Conservation (phyloP, 257 asterid genomes). For the Solanum clarkiae region DNA sequence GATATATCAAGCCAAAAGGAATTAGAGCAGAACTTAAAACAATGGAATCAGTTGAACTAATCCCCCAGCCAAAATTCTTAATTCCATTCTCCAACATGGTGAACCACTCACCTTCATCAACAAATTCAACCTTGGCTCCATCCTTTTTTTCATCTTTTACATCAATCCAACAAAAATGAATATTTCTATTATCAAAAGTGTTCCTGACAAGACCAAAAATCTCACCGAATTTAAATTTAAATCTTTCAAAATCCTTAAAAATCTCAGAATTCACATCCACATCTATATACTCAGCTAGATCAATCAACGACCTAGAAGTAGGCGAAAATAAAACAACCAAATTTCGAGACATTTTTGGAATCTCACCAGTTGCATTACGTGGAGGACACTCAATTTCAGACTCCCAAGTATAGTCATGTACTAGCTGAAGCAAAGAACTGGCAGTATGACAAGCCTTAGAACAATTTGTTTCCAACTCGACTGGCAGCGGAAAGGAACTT, state of each 20-base stretch:
- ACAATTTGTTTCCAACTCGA: neutral
- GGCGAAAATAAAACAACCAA: constrained; percentile 66
- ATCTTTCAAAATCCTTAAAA: constrained; percentile 9
- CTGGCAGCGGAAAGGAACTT: constrained; percentile 10
- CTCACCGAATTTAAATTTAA: constrained; percentile 19
- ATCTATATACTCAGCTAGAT: constrained; percentile 21
- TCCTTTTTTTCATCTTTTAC: constrained; percentile 22
- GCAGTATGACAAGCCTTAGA: constrained; percentile 28
- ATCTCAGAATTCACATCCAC: neutral
- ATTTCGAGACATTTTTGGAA: constrained; percentile 30
- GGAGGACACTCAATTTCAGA: constrained; percentile 16
- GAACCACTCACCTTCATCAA: constrained; percentile 7
- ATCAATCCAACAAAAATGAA: constrained; percentile 77
- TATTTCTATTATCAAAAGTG: constrained; percentile 37
- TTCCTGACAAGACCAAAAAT: constrained; percentile 35
- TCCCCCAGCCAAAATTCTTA: constrained; percentile 66
- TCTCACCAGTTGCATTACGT: constrained; percentile 20
- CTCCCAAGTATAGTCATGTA: constrained; percentile 74
- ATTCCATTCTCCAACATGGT: constrained; percentile 20
- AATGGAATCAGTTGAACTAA: constrained; percentile 58
- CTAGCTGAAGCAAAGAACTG: constrained; percentile 49
- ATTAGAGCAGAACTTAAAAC: constrained; percentile 60
- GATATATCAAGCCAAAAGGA: constrained; percentile 70
- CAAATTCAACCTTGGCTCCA: constrained; percentile 4
- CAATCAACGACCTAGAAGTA: constrained; percentile 18